These are phyloP conservation scores for thale cress (Arabidopsis thaliana) DNA, from an alignment of 345 rosid species.

Conservation along the genomic window DNA sequence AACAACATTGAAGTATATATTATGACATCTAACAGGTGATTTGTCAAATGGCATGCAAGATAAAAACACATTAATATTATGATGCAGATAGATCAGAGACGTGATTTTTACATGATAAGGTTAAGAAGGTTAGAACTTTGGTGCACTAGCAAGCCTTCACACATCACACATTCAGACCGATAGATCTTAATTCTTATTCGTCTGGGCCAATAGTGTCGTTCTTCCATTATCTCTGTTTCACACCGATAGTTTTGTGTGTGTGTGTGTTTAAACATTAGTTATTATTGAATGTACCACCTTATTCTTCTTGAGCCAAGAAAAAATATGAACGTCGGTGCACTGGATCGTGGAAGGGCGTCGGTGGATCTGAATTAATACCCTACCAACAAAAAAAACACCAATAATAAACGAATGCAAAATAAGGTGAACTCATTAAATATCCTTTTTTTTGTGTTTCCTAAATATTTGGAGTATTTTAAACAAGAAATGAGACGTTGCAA, in stretches of 20 bases:
- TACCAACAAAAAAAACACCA: not conserved
- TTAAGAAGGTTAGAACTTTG: not conserved
- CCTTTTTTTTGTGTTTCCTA: slow-evolving; percentile 1
- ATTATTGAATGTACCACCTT: not conserved
- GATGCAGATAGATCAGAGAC: not conserved
- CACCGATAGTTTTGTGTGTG: not conserved
- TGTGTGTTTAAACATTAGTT: not conserved
- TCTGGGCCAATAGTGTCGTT: not conserved
- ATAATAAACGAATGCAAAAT: slow-evolving; percentile 14
- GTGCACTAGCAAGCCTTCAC: not conserved
- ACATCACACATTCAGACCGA: not conserved
- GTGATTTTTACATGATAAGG: not conserved
- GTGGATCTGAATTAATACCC: slow-evolving; percentile 15
- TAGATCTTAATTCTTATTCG: not conserved
- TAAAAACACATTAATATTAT: not conserved
- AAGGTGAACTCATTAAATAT: slow-evolving; percentile 32
- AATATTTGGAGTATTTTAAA: slow-evolving; percentile 15
- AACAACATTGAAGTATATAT: not conserved
- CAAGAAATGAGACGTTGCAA: slow-evolving; percentile 2
- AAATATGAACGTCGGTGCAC: not conserved
- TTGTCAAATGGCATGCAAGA: not conserved
- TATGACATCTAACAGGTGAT: not conserved
- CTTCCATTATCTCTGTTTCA: not conserved
- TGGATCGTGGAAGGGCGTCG: not conserved
- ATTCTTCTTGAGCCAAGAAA: not conserved